Conservation (phyloP, 176 grass and related monocot genomes). For the Ensete ventricosum region DNA sequence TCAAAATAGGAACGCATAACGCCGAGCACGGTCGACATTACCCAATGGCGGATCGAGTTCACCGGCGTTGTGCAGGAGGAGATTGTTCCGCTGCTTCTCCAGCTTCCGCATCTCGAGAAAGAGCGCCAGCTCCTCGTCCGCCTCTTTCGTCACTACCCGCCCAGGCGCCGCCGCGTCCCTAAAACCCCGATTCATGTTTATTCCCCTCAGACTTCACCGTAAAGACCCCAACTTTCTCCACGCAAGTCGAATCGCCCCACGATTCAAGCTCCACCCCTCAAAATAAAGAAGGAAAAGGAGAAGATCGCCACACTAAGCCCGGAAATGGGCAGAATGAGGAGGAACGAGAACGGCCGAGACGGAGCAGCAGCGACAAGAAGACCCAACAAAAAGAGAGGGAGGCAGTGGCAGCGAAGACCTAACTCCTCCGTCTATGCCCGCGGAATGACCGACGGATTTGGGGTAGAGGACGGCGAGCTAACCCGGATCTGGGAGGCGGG, state of each 20-base stretch:
- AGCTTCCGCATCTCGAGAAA: slow-evolving; percentile 98
- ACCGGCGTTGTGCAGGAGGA: slow-evolving; percentile 2
- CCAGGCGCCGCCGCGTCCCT: not conserved
- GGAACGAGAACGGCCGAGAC: not conserved
- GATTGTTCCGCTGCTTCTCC: slow-evolving; percentile 30
- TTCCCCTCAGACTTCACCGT: not conserved
- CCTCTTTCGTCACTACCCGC: slow-evolving; percentile 59
- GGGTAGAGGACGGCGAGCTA: too few species aligned
- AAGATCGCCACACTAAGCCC: not conserved
- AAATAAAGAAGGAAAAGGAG: not conserved
- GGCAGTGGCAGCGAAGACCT: too few species aligned
- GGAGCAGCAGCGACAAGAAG: not conserved
- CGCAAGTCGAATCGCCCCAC: too few species aligned
- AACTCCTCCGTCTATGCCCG: too few species aligned
- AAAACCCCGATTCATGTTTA: slow-evolving; percentile 9
- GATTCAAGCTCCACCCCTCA: too few species aligned
- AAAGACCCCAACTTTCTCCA: not conserved
- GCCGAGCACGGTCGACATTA: slow-evolving; percentile 6
- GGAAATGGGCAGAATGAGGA: not conserved
- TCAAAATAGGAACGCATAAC: slow-evolving; percentile 7
- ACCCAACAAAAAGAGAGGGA: too few species aligned
- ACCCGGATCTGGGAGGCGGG: too few species aligned
- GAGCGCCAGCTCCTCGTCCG: slow-evolving; percentile 95
- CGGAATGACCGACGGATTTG: too few species aligned
- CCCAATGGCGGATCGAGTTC: slow-evolving; percentile 6